These are phyloP conservation scores for Neurospora tetrasperma DNA, from an alignment of 495 filamentous ascomycete species.

Conservation along the genomic window DNA sequence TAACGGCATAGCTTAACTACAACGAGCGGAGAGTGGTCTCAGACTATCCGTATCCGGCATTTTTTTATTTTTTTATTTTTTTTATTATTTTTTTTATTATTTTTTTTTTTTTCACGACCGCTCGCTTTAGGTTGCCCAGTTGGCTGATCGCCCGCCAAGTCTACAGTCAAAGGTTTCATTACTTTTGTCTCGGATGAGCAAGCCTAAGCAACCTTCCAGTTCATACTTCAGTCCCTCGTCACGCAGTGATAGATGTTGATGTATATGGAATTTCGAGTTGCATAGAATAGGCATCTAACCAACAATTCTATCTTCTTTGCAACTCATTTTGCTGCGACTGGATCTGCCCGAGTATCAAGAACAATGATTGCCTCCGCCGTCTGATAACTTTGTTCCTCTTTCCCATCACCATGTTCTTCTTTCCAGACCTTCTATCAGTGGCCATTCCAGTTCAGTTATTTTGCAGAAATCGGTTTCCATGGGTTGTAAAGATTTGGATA, in stretches of 20 bases:
- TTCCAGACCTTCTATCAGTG: background rate
- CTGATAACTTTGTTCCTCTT: background rate
- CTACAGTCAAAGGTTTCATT: no score
- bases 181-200: no score
- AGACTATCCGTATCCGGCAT: no score
- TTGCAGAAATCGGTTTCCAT: background rate
- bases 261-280: background rate
- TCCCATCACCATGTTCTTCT: background rate
- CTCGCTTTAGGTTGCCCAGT: no score
- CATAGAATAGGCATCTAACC: background rate
- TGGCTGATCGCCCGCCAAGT: no score
- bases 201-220: background rate
- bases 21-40: no score
- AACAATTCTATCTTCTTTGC: background rate
- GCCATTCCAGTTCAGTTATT: background rate
- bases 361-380: background rate
- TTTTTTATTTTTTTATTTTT: no score
- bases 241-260: background rate
- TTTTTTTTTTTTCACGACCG: no score
- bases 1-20: no score
- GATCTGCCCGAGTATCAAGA: background rate
- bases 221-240: background rate
- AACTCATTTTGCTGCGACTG: background rate
- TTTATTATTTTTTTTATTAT: no score
- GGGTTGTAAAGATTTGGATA: background rate